These are phyloP conservation scores for Yamadazyma takamatsuzukensis DNA, from an alignment of 805 yeast species.

Conservation along the genomic window DNA sequence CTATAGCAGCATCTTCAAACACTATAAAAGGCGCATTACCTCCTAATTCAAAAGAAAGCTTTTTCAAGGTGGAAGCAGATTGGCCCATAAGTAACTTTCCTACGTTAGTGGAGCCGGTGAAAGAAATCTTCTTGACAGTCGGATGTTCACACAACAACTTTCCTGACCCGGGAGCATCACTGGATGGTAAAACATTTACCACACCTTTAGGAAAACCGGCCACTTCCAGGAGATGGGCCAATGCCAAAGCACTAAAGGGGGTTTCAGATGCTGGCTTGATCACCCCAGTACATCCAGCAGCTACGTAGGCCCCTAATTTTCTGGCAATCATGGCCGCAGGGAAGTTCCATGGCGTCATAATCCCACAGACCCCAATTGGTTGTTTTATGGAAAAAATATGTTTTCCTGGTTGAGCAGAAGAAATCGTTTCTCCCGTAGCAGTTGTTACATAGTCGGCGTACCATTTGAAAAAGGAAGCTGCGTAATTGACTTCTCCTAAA, in stretches of 20 bases:
- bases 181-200: slow-evolving; percentile 58
- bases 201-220: slow-evolving; percentile 76
- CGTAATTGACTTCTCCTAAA: slow-evolving; percentile 63
- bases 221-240: slow-evolving; percentile 54
- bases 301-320: slow-evolving; percentile 71
- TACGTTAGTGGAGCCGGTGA: slow-evolving; percentile 63
- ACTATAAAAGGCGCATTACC: slow-evolving; percentile 67
- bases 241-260: slow-evolving; percentile 68
- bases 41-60: slow-evolving; percentile 60
- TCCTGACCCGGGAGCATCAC: slow-evolving; percentile 48
- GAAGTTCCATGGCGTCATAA: slow-evolving; percentile 82
- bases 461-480: slow-evolving; percentile 85
- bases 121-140: slow-evolving; percentile 51
- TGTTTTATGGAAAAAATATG: slow-evolving; percentile 60
- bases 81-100: slow-evolving; percentile 60
- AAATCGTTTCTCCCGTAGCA: slow-evolving; percentile 60
- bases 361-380: slow-evolving; percentile 81
- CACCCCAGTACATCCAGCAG: slow-evolving; percentile 77
- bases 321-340: slow-evolving; percentile 77
- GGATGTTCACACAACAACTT: slow-evolving; percentile 44
- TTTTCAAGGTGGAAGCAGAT: slow-evolving; percentile 54
- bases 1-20: slow-evolving; percentile 57
- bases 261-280: slow-evolving; percentile 77
- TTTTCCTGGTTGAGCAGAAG: slow-evolving; percentile 45
- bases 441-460: slow-evolving; percentile 80